phyloP scores from a whole-genome alignment of 1,139 yeast species.

The Geotrichum phurueaensis region DNA sequence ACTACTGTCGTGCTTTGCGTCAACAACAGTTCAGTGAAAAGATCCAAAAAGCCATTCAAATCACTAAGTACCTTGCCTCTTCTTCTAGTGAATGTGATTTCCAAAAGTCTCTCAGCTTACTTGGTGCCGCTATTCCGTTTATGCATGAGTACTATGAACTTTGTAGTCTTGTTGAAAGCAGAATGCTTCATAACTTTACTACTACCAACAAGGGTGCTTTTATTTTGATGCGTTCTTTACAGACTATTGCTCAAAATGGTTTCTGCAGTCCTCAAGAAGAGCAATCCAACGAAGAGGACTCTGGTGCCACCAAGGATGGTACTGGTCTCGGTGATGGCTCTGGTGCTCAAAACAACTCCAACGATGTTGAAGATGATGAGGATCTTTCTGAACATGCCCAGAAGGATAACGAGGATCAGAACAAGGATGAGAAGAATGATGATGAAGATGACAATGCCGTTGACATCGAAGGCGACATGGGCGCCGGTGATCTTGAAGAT shows the following conservation, averaged over 20 bases:
- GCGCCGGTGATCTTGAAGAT: slow-evolving; percentile 83
- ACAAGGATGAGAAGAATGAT: slow-evolving; percentile 56
- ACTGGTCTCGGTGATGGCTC: slow-evolving; percentile 98
- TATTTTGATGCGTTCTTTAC: slow-evolving; percentile 51
- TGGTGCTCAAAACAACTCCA: slow-evolving; percentile 74
- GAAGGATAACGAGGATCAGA: slow-evolving; percentile 69
- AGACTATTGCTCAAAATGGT: slow-evolving; percentile 70
- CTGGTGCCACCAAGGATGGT: slow-evolving; percentile 51
- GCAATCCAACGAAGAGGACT: slow-evolving; percentile 56
- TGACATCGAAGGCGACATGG: slow-evolving; percentile 91
- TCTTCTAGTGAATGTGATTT: slow-evolving; percentile 33
- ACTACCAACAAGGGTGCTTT: slow-evolving; percentile 57
- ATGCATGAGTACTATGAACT: slow-evolving; percentile 29
- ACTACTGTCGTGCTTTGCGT: slow-evolving; percentile 35
- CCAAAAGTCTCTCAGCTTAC: slow-evolving; percentile 28
- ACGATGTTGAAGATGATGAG: slow-evolving; percentile 89
- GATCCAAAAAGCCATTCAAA: slow-evolving; percentile 12
- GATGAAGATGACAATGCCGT: slow-evolving; percentile 64
- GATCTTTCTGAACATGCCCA: slow-evolving; percentile 87
- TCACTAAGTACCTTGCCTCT: slow-evolving; percentile 10
- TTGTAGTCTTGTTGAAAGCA: slow-evolving; percentile 20
- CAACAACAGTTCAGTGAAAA: slow-evolving; percentile 14
- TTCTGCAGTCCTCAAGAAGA: slow-evolving; percentile 90
- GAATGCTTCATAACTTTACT: slow-evolving; percentile 20
- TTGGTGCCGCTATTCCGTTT: slow-evolving; percentile 37